Evolutionary conservation across 257 asterid genomes (phyloP).

Genomic region (Solanum chilense): DNA sequence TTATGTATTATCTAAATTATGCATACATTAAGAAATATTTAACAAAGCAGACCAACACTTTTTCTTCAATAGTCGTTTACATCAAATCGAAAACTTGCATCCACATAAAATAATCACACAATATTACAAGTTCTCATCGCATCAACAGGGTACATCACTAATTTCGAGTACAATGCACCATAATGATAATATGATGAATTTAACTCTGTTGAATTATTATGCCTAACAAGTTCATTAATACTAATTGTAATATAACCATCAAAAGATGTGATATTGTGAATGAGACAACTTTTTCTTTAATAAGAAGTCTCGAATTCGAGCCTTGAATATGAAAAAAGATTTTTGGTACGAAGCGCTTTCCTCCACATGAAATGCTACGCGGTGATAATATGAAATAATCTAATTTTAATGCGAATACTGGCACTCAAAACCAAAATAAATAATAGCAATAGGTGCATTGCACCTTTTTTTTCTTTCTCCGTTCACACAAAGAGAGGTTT

Average conservation of each 20-base stretch:
- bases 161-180: not conserved
- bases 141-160: too few species aligned
- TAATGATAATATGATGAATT: not conserved
- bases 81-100: not conserved
- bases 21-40: not conserved
- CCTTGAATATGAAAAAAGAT: too few species aligned
- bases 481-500: not conserved
- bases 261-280: too few species aligned
- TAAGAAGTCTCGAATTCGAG: too few species aligned
- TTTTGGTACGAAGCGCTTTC: fast-evolving
- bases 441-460: not conserved
- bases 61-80: not conserved
- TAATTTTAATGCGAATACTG: too few species aligned
- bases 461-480: not conserved
- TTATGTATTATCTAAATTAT: not conserved
- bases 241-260: too few species aligned
- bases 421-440: too few species aligned
- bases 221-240: too few species aligned
- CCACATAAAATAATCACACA: not conserved
- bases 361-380: fast-evolving
- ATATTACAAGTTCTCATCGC: not conserved
- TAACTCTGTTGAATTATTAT: not conserved
- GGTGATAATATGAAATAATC: too few species aligned
- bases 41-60: not conserved
- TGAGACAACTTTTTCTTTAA: too few species aligned